These are phyloP conservation scores for Ascochyta clinopodiicola DNA, from an alignment of 2,329 filamentous ascomycete genomes.

Conservation along the genomic window DNA sequence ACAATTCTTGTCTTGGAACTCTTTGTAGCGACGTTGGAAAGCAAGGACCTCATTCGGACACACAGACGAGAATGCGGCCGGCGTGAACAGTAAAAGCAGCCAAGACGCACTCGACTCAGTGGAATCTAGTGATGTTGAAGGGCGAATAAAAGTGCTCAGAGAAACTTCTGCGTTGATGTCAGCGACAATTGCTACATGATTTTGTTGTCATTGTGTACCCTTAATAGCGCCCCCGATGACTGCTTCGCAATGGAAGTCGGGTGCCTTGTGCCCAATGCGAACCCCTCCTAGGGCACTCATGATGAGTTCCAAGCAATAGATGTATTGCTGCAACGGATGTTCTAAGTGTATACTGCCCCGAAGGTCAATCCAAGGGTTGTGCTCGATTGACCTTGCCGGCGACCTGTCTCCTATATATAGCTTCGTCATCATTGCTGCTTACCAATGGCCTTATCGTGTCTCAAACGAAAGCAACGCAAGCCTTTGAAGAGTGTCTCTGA, in stretches of 20 bases:
- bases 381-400: too few species aligned
- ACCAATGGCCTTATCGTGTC: too few species aligned
- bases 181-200: neutral
- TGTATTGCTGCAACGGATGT: neutral
- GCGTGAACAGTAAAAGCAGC: slow-evolving; percentile 42
- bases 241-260: slow-evolving; percentile 38
- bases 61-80: slow-evolving; percentile 41
- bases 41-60: slow-evolving; percentile 42
- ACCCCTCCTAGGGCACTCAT: slow-evolving; percentile 33
- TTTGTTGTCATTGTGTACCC: slow-evolving; percentile 13
- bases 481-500: too few species aligned
- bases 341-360: too few species aligned
- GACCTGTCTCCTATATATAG: too few species aligned
- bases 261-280: slow-evolving; percentile 34
- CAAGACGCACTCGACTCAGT: slow-evolving; percentile 24
- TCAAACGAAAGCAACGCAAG: too few species aligned
- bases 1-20: slow-evolving; percentile 36
- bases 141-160: slow-evolving; percentile 30
- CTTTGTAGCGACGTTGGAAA: slow-evolving; percentile 37
- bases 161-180: slow-evolving; percentile 29
- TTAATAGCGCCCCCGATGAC: slow-evolving; percentile 31
- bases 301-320: neutral
- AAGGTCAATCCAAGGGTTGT: too few species aligned
- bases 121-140: slow-evolving; percentile 9
- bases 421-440: too few species aligned